These are phyloP conservation scores for Coemansia sp. DNA, from an alignment of 192 early-diverging fungal genomes.

Conservation along the genomic window DNA sequence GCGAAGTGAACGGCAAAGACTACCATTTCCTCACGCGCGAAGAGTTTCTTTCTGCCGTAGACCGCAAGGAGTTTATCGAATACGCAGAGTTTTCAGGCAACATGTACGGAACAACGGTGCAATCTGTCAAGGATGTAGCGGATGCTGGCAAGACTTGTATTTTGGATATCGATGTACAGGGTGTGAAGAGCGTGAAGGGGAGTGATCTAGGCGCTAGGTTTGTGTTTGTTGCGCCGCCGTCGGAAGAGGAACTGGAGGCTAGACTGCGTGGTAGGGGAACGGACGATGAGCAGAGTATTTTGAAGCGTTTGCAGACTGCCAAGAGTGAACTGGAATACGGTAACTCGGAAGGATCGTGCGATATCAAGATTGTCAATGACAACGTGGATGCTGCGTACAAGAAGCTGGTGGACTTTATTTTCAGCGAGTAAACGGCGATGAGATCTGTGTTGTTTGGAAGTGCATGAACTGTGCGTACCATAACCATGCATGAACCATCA, in stretches of 20 bases:
- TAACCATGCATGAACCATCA: not conserved
- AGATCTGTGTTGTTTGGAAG: no score
- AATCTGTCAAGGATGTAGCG: constrained; percentile 77
- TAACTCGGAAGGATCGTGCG: constrained; percentile 63
- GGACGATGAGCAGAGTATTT: constrained; percentile 77
- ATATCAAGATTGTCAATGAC: constrained; percentile 83
- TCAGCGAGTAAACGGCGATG: constrained; percentile 13
- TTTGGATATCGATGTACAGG: constrained; percentile 94
- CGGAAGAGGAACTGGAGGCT: constrained; percentile 73
- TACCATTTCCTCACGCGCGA: constrained; percentile 85
- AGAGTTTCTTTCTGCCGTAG: constrained; percentile 66
- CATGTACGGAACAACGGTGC: constrained; percentile 87
- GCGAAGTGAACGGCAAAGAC: constrained; percentile 77
- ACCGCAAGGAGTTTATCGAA: constrained; percentile 83
- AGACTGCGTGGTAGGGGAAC: constrained; percentile 86
- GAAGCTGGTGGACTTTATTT: constrained; percentile 69
- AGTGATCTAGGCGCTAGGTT: constrained; percentile 75
- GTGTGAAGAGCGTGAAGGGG: constrained; percentile 76
- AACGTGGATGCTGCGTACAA: constrained; percentile 78
- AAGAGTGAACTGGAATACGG: constrained; percentile 83
- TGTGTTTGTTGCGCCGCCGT: constrained; percentile 87
- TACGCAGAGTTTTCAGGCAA: constrained; percentile 90
- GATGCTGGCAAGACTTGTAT: constrained; percentile 78
- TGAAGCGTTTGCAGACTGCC: constrained; percentile 74
- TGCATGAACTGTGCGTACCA: not conserved